Base-by-base conservation (phyloP, 441 rosid species). In the Bocquillonia castaneifolia region DNA sequence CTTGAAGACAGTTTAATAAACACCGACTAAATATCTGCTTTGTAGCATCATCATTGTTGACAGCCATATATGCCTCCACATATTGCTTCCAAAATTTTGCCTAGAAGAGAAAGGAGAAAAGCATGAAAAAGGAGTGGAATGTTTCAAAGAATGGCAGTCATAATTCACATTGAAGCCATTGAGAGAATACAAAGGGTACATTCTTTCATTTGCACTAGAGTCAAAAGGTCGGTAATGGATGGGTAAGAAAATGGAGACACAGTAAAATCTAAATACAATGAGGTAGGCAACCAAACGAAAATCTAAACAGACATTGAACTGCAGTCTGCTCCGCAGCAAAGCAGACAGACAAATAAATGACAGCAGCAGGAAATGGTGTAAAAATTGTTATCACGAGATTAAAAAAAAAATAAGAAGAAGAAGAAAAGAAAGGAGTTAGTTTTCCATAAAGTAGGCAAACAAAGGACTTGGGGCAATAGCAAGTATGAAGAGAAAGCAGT, bases 71-170 rank as follows among this genome's bases (percentile, higher is more conserved):
- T 32, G 91, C 95, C 81, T 93, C 97, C 72, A 89, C 96, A 75
- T 93, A 93, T 65, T 93, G 99, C 86, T 88, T 91, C 97, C 99
- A 93, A 78, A 76, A 89, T 73, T 89, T 89, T 40, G 97, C 96
- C 98, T 91, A 39, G 76, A 59, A 75, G 12, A 72, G 48, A 40
- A 62, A 29, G 72, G 20, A 57, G 26, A 66, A 45, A 39, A 48
- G 22, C 26, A 25, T 68, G 42, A 61, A 17, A 36, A 40, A 53
- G 54, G 50, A 22, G n/a, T 1, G 25, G 5, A 14, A 28, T 28
- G 56, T 6, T 39, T 22, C 36, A 26, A 25, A 53, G 29, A 70
- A 51, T 17, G 10, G 29, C 2, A 42, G 6, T 5, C 40, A 44
- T 23, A 29, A n/a, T 7, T 34, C 45, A 52, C 55, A 34, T 15